phyloP scores from a whole-genome alignment of 129 eudicot genomes.

The Silybum marianum region DNA sequence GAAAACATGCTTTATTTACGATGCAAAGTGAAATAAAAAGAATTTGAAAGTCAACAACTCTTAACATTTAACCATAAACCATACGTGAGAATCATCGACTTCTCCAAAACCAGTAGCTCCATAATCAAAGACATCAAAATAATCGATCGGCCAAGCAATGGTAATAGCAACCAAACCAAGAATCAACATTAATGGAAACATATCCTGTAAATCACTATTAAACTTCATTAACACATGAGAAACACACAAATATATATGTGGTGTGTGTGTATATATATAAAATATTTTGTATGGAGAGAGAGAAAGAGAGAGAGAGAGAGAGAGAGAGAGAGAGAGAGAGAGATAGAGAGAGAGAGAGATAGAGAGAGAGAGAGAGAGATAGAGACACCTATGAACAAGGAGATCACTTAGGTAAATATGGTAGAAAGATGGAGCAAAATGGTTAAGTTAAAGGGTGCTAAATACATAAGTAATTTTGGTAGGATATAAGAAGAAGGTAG shows the following conservation, averaged over 20 bases:
- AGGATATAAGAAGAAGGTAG: slow-evolving; percentile 10
- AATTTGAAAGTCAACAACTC: not conserved
- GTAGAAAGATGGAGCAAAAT: slow-evolving; percentile 33
- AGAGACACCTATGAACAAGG: slow-evolving; percentile 6
- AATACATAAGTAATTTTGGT: slow-evolving; percentile 30
- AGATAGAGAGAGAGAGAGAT: too few relatives aligned
- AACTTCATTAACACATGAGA: slow-evolving; percentile 14
- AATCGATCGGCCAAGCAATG: slow-evolving; percentile 12
- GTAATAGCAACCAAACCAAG: slow-evolving; percentile 22
- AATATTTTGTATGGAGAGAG: too few relatives aligned
- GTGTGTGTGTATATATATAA: too few relatives aligned
- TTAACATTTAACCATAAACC: not conserved
- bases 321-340: too few relatives aligned
- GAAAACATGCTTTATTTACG: not conserved
- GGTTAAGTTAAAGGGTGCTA: slow-evolving; percentile 24
- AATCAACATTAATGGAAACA: slow-evolving; percentile 14
- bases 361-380: not conserved
- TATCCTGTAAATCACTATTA: not conserved
- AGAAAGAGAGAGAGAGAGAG: too few relatives aligned
- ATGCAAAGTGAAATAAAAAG: not conserved
- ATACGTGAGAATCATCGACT: slow-evolving; percentile 57
- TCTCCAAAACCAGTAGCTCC: slow-evolving; percentile 53
- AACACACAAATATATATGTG: not conserved
- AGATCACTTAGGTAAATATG: slow-evolving; percentile 23
- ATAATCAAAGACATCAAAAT: slow-evolving; percentile 47